Conservation (phyloP, 345 rosid genomes). For the Salix udensis region DNA sequence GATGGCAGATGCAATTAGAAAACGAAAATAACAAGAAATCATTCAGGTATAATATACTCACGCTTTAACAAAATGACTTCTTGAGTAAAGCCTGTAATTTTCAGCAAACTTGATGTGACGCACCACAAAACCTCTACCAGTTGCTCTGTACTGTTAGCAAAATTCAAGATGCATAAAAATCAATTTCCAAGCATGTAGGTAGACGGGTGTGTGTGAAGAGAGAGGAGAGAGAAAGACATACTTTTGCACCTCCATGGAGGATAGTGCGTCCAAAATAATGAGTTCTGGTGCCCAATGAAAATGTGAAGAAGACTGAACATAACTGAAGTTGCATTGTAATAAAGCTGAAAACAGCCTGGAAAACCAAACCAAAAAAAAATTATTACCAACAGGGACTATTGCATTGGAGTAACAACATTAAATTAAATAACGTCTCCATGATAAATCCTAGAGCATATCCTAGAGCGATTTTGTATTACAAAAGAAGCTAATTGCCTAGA, state of each 20-base stretch:
- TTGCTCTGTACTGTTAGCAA: constrained; percentile 79
- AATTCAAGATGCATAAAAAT: constrained; percentile 15
- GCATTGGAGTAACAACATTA: neutral
- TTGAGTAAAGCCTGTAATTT: constrained; percentile 91
- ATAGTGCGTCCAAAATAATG: constrained; percentile 99
- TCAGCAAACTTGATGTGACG: constrained; percentile 97
- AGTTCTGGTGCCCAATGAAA: constrained; percentile 92
- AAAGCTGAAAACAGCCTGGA: constrained; percentile 95
- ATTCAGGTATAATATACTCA: constrained; percentile 35
- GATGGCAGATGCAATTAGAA: neutral
- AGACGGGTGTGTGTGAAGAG: neutral
- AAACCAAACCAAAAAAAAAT: neutral
- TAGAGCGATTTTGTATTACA: neutral
- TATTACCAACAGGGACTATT: neutral
- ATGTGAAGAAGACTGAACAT: constrained; percentile 97
- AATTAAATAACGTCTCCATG: neutral
- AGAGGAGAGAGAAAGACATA: constrained; percentile 24
- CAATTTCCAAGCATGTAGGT: neutral
- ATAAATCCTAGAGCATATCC: neutral
- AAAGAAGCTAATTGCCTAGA: neutral
- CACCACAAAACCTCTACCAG: constrained; percentile 98
- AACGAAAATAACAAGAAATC: neutral
- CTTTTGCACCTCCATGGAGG: constrained; percentile 99
- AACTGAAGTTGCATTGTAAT: constrained; percentile 95
- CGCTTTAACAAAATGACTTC: constrained; percentile 99